Conservation (phyloP, 1,284 basidiomycete species). For the Porodaedalea pini region DNA sequence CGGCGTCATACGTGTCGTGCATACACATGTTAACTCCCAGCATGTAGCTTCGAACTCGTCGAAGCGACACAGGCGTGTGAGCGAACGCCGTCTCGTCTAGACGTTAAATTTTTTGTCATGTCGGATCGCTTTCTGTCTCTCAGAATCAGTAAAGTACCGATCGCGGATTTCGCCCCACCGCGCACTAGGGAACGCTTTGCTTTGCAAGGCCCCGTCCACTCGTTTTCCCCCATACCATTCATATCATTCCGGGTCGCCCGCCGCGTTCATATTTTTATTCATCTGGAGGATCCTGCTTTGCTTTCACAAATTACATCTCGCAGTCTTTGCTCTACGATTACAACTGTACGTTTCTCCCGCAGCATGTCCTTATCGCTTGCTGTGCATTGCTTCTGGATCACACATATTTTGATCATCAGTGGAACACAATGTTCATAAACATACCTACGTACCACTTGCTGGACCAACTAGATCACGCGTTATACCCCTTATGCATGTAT, state of each 20-base stretch:
- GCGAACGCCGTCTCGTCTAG: not conserved
- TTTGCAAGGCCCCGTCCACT: not conserved
- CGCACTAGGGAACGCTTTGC: too few relatives aligned
- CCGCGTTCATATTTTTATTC: not conserved
- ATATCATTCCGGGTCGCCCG: not conserved
- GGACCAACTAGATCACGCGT: too few relatives aligned
- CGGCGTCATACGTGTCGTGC: not conserved
- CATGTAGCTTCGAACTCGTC: slow-evolving; percentile 6
- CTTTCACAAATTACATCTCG: not conserved
- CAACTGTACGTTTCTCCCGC: not conserved
- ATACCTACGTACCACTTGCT: too few relatives aligned
- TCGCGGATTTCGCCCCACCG: too few relatives aligned
- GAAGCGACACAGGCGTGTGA: slow-evolving; percentile 2
- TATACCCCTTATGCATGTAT: too few relatives aligned
- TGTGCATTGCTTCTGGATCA: too few relatives aligned
- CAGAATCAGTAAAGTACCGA: too few relatives aligned
- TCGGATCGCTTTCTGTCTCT: not conserved
- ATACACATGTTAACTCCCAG: slow-evolving; percentile 1
- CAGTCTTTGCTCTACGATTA: not conserved
- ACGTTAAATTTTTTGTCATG: not conserved
- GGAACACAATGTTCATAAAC: too few relatives aligned
- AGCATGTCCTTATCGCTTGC: too few relatives aligned
- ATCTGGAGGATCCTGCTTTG: not conserved
- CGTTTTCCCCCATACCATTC: not conserved
- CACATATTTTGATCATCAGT: too few relatives aligned